Percentiles rank a stretch among this genome's conserved stretches.
These are phyloP conservation scores for Vaucheria bursata DNA, from an alignment of 352 stramenopile genomes.

Conservation along the genomic window DNA sequence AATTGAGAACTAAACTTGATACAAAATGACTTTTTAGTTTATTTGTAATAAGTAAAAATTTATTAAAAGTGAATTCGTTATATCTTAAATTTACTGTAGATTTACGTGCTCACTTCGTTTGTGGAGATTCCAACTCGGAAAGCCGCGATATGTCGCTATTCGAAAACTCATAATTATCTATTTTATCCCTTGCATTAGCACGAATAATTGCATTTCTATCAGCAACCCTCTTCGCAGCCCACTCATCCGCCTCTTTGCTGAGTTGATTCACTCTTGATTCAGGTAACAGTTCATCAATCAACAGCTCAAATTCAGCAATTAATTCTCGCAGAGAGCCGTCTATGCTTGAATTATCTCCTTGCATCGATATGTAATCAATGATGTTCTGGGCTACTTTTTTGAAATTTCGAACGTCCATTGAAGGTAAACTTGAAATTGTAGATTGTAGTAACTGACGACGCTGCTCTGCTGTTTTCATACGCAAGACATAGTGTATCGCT, in stretches of 20 bases:
- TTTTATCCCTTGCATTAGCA: neutral
- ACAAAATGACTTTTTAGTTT: too few species aligned
- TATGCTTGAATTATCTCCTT: constrained; percentile 6
- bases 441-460: constrained; percentile 23
- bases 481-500: constrained; percentile 31
- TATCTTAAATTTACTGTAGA: too few species aligned
- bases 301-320: constrained; percentile 22
- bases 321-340: constrained; percentile 16
- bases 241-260: constrained; percentile 32
- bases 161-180: too few species aligned
- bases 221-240: constrained; percentile 30
- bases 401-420: constrained; percentile 42
- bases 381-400: constrained; percentile 25
- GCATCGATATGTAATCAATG: constrained; percentile 23
- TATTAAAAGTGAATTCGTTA: too few species aligned
- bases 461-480: constrained; percentile 16
- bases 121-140: too few species aligned
- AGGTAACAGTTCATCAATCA: constrained; percentile 33
- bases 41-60: too few species aligned
- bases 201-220: constrained; percentile 20
- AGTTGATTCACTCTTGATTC: constrained; percentile 29
- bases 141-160: too few species aligned
- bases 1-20: too few species aligned
- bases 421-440: constrained; percentile 33
- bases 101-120: too few species aligned